These are phyloP conservation scores for Cercophora samala DNA, from an alignment of 495 filamentous ascomycete species.

Conservation along the genomic window DNA sequence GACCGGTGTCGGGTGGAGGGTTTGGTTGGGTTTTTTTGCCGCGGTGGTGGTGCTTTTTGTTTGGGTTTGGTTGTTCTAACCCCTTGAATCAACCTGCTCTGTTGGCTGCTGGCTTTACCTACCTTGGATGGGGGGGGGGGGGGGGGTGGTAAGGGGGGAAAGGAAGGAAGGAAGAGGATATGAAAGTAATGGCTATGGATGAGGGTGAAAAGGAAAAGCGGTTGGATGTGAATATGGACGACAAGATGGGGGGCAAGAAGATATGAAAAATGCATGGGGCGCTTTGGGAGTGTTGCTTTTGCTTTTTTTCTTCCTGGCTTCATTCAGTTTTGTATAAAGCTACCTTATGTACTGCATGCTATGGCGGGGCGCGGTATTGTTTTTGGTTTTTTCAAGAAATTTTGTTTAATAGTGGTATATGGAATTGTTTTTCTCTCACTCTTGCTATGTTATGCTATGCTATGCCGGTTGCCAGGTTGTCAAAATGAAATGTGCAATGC, in stretches of 20 bases:
- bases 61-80: constrained; percentile 84
- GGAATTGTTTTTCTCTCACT: not conserved
- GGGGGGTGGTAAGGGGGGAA: constrained; percentile 10
- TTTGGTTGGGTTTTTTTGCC: constrained; percentile 84
- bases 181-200: not conserved
- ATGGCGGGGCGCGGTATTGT: not conserved
- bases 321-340: not conserved
- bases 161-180: not conserved
- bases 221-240: not conserved
- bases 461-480: not conserved
- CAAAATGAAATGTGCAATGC: not conserved
- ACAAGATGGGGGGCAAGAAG: not conserved
- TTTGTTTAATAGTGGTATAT: not conserved
- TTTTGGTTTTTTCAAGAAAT: not conserved
- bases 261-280: not conserved
- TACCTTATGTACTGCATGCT: not conserved
- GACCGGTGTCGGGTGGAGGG: constrained; percentile 90
- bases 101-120: too few relatives aligned
- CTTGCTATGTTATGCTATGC: not conserved
- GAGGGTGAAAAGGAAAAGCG: not conserved
- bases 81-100: too few relatives aligned
- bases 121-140: constrained; percentile 1
- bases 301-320: not conserved
- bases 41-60: constrained; percentile 76
- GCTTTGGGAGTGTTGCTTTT: not conserved